Conservation (phyloP, 2,329 filamentous ascomycete genomes). For the Fusarium illudens region DNA sequence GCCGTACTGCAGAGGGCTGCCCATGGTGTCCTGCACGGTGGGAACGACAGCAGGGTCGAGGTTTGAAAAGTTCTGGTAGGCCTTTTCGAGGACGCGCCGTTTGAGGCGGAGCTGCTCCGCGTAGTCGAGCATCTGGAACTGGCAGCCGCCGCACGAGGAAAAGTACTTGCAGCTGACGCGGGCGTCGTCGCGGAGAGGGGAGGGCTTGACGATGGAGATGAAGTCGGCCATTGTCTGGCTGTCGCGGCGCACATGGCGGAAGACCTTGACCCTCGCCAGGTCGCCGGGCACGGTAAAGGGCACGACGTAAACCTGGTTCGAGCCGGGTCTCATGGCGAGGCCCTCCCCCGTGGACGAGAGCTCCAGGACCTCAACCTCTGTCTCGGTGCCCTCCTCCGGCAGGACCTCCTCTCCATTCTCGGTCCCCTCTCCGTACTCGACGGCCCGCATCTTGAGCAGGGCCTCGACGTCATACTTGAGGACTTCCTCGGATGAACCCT, state of each 20-base stretch:
- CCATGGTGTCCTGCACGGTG: slow-evolving; percentile 81
- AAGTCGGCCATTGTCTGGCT: slow-evolving; percentile 84
- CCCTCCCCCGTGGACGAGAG: slow-evolving; percentile 94
- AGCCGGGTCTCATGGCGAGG: slow-evolving; percentile 75
- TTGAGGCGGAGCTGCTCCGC: slow-evolving; percentile 86
- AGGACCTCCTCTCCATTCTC: slow-evolving; percentile 52
- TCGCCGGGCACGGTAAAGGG: slow-evolving; percentile 92
- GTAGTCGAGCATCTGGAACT: slow-evolving; percentile 97
- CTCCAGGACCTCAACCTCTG: slow-evolving; percentile 81
- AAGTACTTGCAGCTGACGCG: slow-evolving; percentile 89
- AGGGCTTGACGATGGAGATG: slow-evolving; percentile 77
- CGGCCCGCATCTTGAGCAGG: slow-evolving; percentile 57
- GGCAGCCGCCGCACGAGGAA: slow-evolving; percentile 85
- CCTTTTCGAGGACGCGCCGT: slow-evolving; percentile 85
- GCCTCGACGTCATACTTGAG: slow-evolving; percentile 69
- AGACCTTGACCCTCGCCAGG: slow-evolving; percentile 78
- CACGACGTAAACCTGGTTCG: slow-evolving; percentile 77
- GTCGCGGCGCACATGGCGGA: slow-evolving; percentile 71
- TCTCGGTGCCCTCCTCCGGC: slow-evolving; percentile 75
- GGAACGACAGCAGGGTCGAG: slow-evolving; percentile 80
- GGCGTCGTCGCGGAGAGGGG: slow-evolving; percentile 77
- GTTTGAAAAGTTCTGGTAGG: slow-evolving; percentile 89
- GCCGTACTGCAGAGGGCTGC: slow-evolving; percentile 87
- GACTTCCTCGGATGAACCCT: slow-evolving; percentile 73
- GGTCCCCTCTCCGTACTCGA: slow-evolving; percentile 39